Conservation (phyloP, 2,329 filamentous ascomycete species). For the Aureobasidium lini region DNA sequence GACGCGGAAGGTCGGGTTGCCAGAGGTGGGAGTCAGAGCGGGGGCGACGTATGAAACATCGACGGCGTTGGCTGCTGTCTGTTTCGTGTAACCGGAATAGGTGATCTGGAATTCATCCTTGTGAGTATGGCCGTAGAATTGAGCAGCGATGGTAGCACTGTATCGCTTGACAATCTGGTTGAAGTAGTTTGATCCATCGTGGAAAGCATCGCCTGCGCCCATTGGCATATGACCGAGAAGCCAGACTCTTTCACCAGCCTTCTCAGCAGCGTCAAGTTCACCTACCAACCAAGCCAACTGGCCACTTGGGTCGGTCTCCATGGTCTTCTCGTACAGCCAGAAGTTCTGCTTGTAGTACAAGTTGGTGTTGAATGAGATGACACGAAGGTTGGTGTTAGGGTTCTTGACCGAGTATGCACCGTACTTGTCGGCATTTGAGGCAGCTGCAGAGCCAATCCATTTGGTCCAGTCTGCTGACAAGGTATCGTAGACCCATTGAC, state of each 20-base stretch:
- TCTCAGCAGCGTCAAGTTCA: constrained; percentile 49
- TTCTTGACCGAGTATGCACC: constrained; percentile 45
- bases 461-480: constrained; percentile 41
- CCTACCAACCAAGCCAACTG: constrained; percentile 48
- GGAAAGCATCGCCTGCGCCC: constrained; percentile 43
- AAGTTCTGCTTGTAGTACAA: constrained; percentile 54
- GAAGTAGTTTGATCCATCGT: constrained; percentile 40
- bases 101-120: constrained; percentile 50
- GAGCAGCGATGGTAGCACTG: constrained; percentile 45
- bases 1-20: constrained; percentile 50
- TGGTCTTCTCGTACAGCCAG: constrained; percentile 45
- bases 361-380: constrained; percentile 56
- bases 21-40: constrained; percentile 48
- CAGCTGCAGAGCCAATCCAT: constrained; percentile 39
- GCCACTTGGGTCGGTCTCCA: constrained; percentile 44
- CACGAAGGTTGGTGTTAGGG: constrained; percentile 41
- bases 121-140: constrained; percentile 54
- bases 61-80: constrained; percentile 37
- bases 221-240: constrained; percentile 51
- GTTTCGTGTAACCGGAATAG: constrained; percentile 43
- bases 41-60: constrained; percentile 49
- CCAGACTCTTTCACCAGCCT: constrained; percentile 46
- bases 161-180: constrained; percentile 50
- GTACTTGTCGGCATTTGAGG: constrained; percentile 31
- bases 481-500: constrained; percentile 48